phyloP scores from a whole-genome alignment of 192 early-diverging fungal species.

The Coemansia javaensis region DNA sequence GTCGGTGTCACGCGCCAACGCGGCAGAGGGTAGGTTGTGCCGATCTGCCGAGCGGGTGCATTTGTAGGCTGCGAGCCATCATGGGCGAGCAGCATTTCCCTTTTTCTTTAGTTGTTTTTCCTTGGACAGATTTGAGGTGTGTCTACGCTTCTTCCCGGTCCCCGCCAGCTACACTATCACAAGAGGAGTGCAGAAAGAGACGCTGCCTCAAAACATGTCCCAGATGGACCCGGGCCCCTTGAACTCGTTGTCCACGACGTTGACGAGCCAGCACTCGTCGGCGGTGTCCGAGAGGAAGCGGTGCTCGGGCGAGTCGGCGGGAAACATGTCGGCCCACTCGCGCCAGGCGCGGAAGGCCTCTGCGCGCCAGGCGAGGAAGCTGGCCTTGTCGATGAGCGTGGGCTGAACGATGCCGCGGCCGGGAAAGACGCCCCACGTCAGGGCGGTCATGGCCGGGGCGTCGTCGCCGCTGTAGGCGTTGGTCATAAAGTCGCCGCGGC shows the following conservation, averaged over 20 bases:
- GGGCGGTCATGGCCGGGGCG: constrained; percentile 50
- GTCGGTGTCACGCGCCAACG: too few relatives aligned
- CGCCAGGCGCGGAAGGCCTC: constrained; percentile 94
- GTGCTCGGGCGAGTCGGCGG: constrained; percentile 38
- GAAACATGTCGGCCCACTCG: constrained; percentile 81
- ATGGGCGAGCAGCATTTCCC: too few relatives aligned
- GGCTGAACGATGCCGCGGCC: constrained; percentile 94
- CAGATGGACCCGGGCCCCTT: constrained; percentile 55
- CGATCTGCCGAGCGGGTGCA: too few relatives aligned
- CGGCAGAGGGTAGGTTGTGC: too few relatives aligned
- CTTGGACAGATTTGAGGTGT: too few relatives aligned
- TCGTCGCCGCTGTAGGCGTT: constrained; percentile 38
- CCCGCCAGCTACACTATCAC: too few relatives aligned
- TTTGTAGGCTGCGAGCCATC: too few relatives aligned
- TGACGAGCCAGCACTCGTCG: constrained; percentile 84
- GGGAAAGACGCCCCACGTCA: constrained; percentile 99
- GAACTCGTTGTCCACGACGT: constrained; percentile 94
- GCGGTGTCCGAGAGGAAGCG: constrained; percentile 60
- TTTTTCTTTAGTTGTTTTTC: too few relatives aligned
- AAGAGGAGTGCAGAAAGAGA: too few relatives aligned
- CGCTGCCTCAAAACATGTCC: too few relatives aligned
- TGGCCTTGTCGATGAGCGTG: constrained; percentile 86
- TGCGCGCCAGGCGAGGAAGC: constrained; percentile 94
- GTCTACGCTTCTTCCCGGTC: too few relatives aligned
- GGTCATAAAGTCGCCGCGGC: constrained; percentile 64